Percentiles rank a stretch among this genome's conserved stretches.
Evolutionary conservation across 148 eudicot species (phyloP).

Genomic region (Rhododendron griersonianum): DNA sequence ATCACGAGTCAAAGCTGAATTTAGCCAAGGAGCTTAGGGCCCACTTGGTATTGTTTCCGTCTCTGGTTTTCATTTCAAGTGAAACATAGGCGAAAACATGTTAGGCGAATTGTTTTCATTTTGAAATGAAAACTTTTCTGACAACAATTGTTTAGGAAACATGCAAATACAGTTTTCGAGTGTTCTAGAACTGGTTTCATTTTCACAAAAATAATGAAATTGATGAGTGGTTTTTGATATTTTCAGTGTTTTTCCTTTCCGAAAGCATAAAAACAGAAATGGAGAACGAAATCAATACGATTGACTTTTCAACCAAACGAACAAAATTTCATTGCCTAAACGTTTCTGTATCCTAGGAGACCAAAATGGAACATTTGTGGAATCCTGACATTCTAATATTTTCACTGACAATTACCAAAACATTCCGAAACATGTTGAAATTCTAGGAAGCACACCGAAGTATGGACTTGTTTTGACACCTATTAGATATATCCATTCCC

Average conservation of each 20-base stretch:
- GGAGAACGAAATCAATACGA: too few species aligned
- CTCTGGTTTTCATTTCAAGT: too few species aligned
- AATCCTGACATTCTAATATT: neutral
- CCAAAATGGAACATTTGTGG: neutral
- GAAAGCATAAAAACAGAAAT: too few species aligned
- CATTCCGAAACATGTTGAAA: neutral
- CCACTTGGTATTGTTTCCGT: neutral
- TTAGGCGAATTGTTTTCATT: neutral
- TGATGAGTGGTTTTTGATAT: too few species aligned
- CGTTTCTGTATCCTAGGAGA: too few species aligned
- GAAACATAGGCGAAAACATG: neutral
- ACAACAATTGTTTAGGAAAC: neutral
- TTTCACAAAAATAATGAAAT: too few species aligned
- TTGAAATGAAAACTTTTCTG: neutral
- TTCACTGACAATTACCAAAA: neutral
- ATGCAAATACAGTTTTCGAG: neutral
- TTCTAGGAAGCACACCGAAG: neutral
- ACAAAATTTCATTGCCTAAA: neutral
- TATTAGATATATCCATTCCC: neutral
- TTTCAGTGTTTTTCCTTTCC: too few species aligned
- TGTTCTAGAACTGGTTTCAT: too few species aligned
- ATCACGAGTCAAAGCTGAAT: neutral
- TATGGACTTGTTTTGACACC: neutral
- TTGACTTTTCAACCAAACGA: neutral
- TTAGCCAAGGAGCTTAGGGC: neutral